Conservation (phyloP, 495 filamentous ascomycete species). For the Xylaria venustula region DNA sequence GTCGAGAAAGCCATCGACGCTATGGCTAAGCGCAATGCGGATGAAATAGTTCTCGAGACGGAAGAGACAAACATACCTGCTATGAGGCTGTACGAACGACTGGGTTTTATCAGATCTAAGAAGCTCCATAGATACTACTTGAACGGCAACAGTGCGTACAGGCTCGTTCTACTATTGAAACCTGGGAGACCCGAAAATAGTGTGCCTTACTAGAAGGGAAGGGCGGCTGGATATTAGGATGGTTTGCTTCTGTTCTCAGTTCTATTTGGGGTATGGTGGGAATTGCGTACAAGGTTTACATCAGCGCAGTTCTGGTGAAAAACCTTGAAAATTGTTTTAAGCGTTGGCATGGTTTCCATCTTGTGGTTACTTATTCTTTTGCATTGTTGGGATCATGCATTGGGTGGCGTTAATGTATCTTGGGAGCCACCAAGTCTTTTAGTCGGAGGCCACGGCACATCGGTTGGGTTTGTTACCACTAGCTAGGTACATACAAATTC, state of each 20-base stretch:
- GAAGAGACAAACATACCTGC: constrained; percentile 92
- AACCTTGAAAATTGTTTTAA: neutral
- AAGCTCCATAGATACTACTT: constrained; percentile 93
- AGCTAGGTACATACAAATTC: neutral
- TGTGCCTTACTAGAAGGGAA: constrained; percentile 22
- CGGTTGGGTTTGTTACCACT: no score
- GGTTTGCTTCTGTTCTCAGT: no score
- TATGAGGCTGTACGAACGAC: constrained; percentile 87
- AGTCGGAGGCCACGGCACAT: no score
- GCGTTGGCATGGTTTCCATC: neutral
- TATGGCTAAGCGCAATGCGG: constrained; percentile 80
- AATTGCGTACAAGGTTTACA: no score
- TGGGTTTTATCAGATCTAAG: constrained; percentile 93
- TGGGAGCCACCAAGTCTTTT: neutral
- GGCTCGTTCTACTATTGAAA: constrained; percentile 82
- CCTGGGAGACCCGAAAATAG: constrained; percentile 31
- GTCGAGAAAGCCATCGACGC: constrained; percentile 89
- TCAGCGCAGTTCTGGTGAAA: no score
- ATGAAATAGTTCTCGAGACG: constrained; percentile 96
- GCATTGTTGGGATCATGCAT: constrained; percentile 9
- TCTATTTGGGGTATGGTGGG: no score
- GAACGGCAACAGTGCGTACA: constrained; percentile 92
- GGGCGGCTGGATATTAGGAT: neutral
- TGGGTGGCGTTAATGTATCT: constrained; percentile 10
- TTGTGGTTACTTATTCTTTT: neutral